Percentiles rank a stretch among this genome's conserved stretches.
Conservation (phyloP, 2,329 filamentous ascomycete genomes). For the Aspergillus transmontanensis region DNA sequence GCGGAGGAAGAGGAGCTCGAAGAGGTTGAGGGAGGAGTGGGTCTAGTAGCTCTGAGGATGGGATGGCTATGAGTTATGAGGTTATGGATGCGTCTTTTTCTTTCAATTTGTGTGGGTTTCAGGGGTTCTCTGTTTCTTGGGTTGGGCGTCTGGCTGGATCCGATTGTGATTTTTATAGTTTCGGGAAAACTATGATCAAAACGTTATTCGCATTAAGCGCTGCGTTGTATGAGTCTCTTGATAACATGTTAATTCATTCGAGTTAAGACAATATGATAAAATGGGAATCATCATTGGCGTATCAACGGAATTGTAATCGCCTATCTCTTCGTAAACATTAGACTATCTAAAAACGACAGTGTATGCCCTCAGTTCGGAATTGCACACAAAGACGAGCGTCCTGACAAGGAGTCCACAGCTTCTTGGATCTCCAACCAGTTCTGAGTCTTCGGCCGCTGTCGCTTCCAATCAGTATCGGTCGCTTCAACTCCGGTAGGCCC, state of each 20-base stretch:
- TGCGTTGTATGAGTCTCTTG: neutral
- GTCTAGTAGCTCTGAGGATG: no score
- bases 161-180: neutral
- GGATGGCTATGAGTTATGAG: neutral
- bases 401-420: conserved; percentile 80
- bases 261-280: neutral
- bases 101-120: neutral
- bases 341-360: neutral
- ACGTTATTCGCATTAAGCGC: neutral
- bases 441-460: conserved; percentile 77
- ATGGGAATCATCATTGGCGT: neutral
- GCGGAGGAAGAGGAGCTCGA: neutral
- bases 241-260: neutral
- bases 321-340: neutral
- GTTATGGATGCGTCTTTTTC: neutral
- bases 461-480: conserved; percentile 87
- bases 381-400: conserved; percentile 47
- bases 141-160: neutral
- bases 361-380: neutral
- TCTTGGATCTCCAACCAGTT: conserved; percentile 81
- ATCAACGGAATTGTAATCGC: neutral
- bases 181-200: neutral
- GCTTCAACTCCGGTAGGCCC: conserved; percentile 67
- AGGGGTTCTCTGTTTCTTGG: neutral
- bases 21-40: neutral